Base-by-base conservation (phyloP, 2,329 filamentous ascomycete species). In the Teratosphaeria zuluensis region DNA sequence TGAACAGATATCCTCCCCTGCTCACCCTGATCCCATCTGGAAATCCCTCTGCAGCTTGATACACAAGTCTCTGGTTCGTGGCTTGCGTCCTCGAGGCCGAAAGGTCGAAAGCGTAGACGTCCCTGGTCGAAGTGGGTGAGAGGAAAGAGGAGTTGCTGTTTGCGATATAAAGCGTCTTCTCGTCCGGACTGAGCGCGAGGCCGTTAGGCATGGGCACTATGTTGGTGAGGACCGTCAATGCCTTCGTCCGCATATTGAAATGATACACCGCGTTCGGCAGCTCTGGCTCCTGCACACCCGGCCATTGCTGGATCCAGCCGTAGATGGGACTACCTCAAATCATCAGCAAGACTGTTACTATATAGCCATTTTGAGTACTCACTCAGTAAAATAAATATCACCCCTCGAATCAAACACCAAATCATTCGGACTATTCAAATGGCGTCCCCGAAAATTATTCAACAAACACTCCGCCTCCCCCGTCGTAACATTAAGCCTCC, bases 361-460 rank as follows among this genome's bases (percentile, higher is more conserved):
- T 6, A 1, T 32, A 4, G 21, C n/a, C 6, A 12, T 28, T 21
- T 16, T 31, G 6, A 31, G 21, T 11, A 32, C 9, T n/a, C 12
- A 53, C 52, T 70, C 68, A 1, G 68, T 70, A 59, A 70, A 67
- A 58, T 65, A 66, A 54, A 69, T 59, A 12, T 65, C 62, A 4
- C 61, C 61, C 57, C 78, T 82, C 64, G 9, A 81, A 68, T 24
- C 81, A 62, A 83, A 70, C 1, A 77, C 75, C 0, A 81, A 74
- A 60, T 86, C 83, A 62, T 85, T 85, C 3, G 84, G 70, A 0
- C 82, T 84, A 68, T 79, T 84, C 70, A 85, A 84, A 53, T 82
- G 69, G 76, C 82, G 77, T 7, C 84, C 83, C 42, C 81, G 81
- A 66, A 75, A 86, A 68, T 82, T 84, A 66, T 83, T 83, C 14